Base-by-base conservation (phyloP, 768 basidiomycete genomes). In the Rhizopogon rudus region DNA sequence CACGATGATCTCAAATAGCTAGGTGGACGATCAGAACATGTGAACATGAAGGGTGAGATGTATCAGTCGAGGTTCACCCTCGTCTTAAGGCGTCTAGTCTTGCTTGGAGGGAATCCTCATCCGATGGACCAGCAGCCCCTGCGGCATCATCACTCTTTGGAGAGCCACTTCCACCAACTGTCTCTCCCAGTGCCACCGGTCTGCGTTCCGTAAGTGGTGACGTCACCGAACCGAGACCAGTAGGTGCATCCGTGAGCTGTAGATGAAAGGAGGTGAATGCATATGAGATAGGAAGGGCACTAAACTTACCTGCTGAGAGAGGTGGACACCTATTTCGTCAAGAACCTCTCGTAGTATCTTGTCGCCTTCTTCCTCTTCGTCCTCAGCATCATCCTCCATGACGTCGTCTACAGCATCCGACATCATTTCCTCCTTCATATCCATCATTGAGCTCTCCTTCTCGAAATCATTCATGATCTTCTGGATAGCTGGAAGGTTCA, bases 401-500 rank as follows among this genome's bases (percentile, higher is more conserved):
- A 89, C 95, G 63, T 98, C 96, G 71, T 98, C 97, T 14, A 98
- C 90, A 13, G 93, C 89, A 57, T 98, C 97, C 20, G 91, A 92
- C 97, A 98, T 99, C 91, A 98, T 98, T 70, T 97, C 96, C 73
- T 98, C 97, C 71, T 98, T 99, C 97, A 99, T 98, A 73, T 99
- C 97, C 97, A 99, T 99, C 73, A 87, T 93, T 5, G 93, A 85
- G 62, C 89, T 96, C 73, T 99, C 97, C 65, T 85, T 88, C 76
- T 99, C 97, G 64, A 99, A 99, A 44, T 99, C 96, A 63, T 86
- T 92, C 91, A 99, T 95, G 67, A 98, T 98, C 52, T 85, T 83
- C 68, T 94, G 91, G 56, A 99, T 98, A 58, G 84, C 83, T 14
- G 97, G 97, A 14, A 98, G 81, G 72, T 99, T 98, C 59, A 98